Evolutionary conservation across 2,329 filamentous ascomycete species (phyloP).

Genomic region (Beauveria australis): DNA sequence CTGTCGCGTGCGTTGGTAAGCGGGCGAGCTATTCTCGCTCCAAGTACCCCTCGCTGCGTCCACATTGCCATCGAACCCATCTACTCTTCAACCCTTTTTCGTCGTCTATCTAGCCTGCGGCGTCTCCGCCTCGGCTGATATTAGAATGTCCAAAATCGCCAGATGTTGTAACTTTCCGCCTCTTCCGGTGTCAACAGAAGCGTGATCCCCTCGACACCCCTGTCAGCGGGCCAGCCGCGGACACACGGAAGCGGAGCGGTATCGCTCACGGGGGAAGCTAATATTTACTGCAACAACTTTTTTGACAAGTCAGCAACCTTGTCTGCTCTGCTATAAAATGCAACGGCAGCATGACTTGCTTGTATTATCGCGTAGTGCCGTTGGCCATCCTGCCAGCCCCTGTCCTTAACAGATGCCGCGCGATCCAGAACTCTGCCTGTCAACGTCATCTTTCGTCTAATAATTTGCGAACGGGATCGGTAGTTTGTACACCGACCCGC

Average conservation of each 20-base stretch:
- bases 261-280: neutral
- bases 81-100: neutral
- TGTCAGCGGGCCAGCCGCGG: no score
- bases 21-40: no score
- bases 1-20: no score
- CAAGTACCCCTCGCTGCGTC: neutral
- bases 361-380: neutral
- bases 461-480: neutral
- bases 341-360: no score
- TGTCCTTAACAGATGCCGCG: neutral
- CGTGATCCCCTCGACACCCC: no score
- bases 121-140: constrained; percentile 5
- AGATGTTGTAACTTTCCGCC: neutral
- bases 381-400: neutral
- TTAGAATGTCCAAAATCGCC: neutral
- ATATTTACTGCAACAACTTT: no score
- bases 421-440: neutral
- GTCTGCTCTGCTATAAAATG: neutral
- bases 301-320: neutral
- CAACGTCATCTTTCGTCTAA: neutral
- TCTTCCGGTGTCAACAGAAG: no score
- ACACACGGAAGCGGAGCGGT: neutral
- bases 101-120: neutral
- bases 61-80: neutral
- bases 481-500: neutral